Evolutionary conservation across 495 filamentous ascomycete genomes (phyloP).

Genomic region (Xylaria flabelliformis): DNA sequence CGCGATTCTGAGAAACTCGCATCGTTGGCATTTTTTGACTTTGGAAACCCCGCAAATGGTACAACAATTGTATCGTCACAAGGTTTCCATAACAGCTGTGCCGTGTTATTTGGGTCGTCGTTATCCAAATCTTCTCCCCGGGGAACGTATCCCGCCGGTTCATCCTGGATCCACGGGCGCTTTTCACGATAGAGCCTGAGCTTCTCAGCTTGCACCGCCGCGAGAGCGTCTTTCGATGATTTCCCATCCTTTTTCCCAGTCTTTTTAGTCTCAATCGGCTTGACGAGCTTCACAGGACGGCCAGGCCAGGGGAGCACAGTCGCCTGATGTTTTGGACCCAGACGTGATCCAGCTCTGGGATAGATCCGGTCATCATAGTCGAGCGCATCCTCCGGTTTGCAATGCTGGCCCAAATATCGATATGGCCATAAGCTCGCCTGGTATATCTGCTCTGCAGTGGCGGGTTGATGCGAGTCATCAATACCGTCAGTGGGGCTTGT

Average conservation of each 20-base stretch:
- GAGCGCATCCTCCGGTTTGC: conserved; percentile 91
- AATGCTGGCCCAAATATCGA: conserved; percentile 94
- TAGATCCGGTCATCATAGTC: conserved; percentile 99
- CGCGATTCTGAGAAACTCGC: conserved; percentile 48
- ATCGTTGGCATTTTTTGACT: conserved; percentile 54
- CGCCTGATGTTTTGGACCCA: conserved; percentile 93
- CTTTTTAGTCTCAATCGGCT: conserved; percentile 84
- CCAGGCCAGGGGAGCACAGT: conserved; percentile 84
- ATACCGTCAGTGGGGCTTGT: conserved; percentile 65
- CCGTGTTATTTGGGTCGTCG: conserved; percentile 53
- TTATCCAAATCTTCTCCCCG: conserved; percentile 76
- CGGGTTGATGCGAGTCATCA: conserved; percentile 66
- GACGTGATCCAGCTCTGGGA: conserved; percentile 88
- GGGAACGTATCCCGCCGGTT: conserved; percentile 81
- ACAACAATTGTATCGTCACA: conserved; percentile 24
- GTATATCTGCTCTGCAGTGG: conserved; percentile 87
- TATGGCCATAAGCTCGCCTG: conserved; percentile 96
- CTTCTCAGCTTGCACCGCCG: conserved; percentile 69
- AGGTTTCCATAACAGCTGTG: conserved; percentile 66
- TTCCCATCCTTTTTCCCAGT: conserved; percentile 68
- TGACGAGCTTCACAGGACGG: conserved; percentile 84
- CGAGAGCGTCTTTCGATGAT: conserved; percentile 76
- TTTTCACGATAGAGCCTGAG: conserved; percentile 78
- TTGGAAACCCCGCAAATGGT: conserved; percentile 25
- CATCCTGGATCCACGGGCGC: conserved; percentile 91